These are phyloP conservation scores for Aureobasidium leucospermi DNA, from an alignment of 2,329 filamentous ascomycete genomes.

Conservation along the genomic window DNA sequence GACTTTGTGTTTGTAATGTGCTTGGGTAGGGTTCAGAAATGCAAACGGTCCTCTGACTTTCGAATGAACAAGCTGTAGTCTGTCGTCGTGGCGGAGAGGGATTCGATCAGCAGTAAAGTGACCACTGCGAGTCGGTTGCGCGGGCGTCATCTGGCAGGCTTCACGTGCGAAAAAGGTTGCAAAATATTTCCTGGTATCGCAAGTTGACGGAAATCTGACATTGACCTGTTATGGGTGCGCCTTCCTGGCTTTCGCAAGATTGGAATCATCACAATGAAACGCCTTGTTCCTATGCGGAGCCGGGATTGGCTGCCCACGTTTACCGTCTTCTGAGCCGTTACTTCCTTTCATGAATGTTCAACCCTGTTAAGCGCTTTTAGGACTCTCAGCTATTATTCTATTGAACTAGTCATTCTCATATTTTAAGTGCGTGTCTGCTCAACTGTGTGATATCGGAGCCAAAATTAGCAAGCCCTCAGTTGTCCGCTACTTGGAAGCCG, in stretches of 20 bases:
- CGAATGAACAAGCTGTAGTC: conserved; percentile 21
- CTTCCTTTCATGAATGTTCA: not conserved
- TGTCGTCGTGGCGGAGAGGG: conserved; percentile 21
- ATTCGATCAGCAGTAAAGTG: conserved; percentile 23
- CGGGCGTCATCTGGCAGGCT: not conserved
- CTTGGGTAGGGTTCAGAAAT: conserved; percentile 45
- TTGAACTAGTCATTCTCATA: too few species aligned
- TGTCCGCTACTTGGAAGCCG: not conserved
- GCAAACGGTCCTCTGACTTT: conserved; percentile 34
- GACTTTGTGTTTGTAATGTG: conserved; percentile 24
- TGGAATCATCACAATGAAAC: not conserved
- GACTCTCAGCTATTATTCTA: too few species aligned
- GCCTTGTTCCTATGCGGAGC: not conserved
- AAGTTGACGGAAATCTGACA: not conserved
- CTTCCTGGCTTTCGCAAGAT: not conserved
- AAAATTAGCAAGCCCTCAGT: not conserved
- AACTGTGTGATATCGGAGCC: not conserved
- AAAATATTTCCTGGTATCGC: not conserved
- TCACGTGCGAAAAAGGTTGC: not conserved
- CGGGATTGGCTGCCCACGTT: not conserved
- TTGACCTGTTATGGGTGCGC: not conserved
- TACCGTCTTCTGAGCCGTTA: not conserved
- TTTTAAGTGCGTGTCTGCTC: not conserved
- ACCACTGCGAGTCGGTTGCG: conserved; percentile 21
- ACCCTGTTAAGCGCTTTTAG: too few species aligned